Evolutionary conservation across 352 stramenopile species (phyloP), one percentile per base, ranked within the genome.

Genomic region (Phytophthora melonis): DNA sequence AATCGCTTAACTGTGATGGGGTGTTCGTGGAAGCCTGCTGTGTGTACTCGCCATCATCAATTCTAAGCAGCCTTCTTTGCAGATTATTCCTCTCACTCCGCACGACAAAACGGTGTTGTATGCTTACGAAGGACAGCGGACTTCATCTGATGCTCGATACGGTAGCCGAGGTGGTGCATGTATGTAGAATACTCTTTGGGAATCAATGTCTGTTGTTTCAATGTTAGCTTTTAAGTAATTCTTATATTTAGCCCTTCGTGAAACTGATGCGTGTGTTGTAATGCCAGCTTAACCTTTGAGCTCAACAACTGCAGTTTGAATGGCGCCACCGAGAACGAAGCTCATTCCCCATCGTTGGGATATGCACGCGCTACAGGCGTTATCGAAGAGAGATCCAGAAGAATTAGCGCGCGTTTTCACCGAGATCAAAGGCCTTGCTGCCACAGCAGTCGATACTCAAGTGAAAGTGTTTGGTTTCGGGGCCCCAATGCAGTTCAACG

Each of bases 321-420:
- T 67, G 47, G 19, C 32, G 8, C 52, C 60, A 32, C 27, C 39
- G 14, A 52, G 54, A n/a, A 67, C 56, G 14, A 79, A 76, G 65
- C 43, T 93, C 11, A 73, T 89, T 16, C 45, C 39, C 3, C 79
- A 88, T 43, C 82, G 86, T 41, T 91, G 84, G 83, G 77, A 81
- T 63, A 86, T 93, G 81, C 86, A 93, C 34, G 77, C 71, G 0
- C 66, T 91, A 16, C 79, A 90, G 23, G 83, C 86, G 1, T 59
- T 91, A 5, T 47, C 68, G 0, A 78, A 66, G 13, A 61, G 70
- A 19, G 75, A 90, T 43, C 45, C 66, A 8, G 58, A 58, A 23
- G 68, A 90, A 8, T 55, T 93, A 1, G 43, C 11, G 0, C 75
- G 86, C 0, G 66, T 90, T 6, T 88, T 91, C 49, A 68, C 21